These are phyloP conservation scores for Naegleria fowleri DNA, from an alignment of 208 protist genomes.

Conservation along the genomic window DNA sequence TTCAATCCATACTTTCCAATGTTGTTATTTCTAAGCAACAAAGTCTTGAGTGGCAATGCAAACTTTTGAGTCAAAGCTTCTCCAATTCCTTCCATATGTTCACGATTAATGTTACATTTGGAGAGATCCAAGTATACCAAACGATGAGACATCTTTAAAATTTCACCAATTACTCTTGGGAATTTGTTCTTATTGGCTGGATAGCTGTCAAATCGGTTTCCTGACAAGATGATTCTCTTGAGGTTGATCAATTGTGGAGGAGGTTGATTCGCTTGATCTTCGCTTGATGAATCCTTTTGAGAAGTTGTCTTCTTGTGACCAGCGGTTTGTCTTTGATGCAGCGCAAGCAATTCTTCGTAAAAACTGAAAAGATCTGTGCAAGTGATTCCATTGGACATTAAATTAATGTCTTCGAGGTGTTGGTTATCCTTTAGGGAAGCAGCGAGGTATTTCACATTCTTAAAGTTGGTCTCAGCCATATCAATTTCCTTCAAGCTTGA, in stretches of 20 bases:
- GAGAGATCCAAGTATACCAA: background rate
- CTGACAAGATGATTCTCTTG: background rate
- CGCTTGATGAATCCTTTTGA: background rate
- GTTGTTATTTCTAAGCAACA: background rate
- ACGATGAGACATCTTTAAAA: background rate
- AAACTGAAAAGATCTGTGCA: background rate
- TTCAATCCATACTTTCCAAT: background rate
- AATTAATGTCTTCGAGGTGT: background rate
- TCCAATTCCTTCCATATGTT: background rate
- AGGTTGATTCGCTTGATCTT: background rate
- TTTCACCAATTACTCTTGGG: background rate
- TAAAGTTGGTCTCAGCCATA: background rate
- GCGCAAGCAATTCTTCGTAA: background rate
- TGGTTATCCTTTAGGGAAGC: background rate
- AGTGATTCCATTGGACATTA: background rate
- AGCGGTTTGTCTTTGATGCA: background rate
- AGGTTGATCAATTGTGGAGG: background rate
- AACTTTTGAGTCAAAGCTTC: background rate
- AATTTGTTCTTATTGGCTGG: background rate
- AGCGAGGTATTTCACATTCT: background rate
- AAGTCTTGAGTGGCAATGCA: background rate
- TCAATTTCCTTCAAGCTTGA: constrained; percentile 4
- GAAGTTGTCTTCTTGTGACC: background rate
- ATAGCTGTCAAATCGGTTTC: background rate
- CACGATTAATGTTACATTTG: background rate